Evolutionary conservation across 495 filamentous ascomycete genomes (phyloP).

Genomic region (Staphylotrichum tortipilum): DNA sequence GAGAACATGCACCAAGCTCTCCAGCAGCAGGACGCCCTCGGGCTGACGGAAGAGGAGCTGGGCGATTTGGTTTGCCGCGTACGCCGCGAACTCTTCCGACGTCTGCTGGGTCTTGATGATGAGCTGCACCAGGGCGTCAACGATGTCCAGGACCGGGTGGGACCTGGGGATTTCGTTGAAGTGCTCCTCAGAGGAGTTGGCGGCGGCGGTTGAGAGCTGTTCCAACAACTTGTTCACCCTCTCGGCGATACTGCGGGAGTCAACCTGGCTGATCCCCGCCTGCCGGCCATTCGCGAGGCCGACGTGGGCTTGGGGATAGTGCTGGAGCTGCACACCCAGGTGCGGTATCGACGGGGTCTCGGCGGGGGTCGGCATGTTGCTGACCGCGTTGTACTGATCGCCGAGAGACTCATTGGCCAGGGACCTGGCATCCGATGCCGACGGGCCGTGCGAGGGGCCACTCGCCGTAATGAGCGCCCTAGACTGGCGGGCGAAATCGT

Average conservation of each 20-base stretch:
- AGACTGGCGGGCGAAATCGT: slow-evolving; percentile 82
- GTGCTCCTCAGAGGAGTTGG: slow-evolving; percentile 59
- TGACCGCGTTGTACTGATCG: slow-evolving; percentile 69
- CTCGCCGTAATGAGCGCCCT: slow-evolving; percentile 41
- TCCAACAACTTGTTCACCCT: slow-evolving; percentile 60
- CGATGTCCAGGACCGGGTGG: slow-evolving; percentile 54
- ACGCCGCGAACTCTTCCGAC: slow-evolving; percentile 58
- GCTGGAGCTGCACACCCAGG: slow-evolving; percentile 50
- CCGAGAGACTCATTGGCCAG: slow-evolving; percentile 66
- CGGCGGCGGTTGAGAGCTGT: slow-evolving; percentile 57
- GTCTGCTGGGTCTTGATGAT: slow-evolving; percentile 47
- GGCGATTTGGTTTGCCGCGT: slow-evolving; percentile 63
- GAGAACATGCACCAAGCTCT: slow-evolving; percentile 75
- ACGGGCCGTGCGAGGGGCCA: slow-evolving; percentile 34
- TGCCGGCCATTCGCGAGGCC: slow-evolving; percentile 40
- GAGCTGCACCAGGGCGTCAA: slow-evolving; percentile 45
- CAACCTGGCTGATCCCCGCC: slow-evolving; percentile 56
- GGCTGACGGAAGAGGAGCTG: slow-evolving; percentile 50
- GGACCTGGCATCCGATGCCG: slow-evolving; percentile 44
- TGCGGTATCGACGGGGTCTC: slow-evolving; percentile 73
- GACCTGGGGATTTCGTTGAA: slow-evolving; percentile 59
- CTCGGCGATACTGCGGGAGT: slow-evolving; percentile 53
- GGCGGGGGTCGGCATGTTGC: slow-evolving; percentile 69
- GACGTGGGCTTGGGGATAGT: slow-evolving; percentile 50
- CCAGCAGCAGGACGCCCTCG: slow-evolving; percentile 58